phyloP scores from a whole-genome alignment of 2,329 filamentous ascomycete genomes.

The Plenodomus lindquistii region DNA sequence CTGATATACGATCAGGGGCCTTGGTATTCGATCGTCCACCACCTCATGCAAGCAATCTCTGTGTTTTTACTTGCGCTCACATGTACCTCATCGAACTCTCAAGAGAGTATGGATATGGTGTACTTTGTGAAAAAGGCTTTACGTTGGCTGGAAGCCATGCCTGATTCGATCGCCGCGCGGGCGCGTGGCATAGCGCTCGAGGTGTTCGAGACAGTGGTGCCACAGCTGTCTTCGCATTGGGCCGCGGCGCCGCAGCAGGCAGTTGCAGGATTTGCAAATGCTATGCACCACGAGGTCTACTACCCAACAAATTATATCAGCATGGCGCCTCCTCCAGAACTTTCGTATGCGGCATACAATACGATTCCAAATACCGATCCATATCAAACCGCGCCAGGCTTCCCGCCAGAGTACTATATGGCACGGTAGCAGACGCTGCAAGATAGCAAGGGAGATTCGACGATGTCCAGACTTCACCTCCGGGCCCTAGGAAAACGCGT shows the following conservation, averaged over 20 bases:
- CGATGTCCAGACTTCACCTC: background rate
- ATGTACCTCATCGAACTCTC: constrained; percentile 24
- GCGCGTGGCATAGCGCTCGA: constrained; percentile 25
- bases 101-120: constrained; percentile 23
- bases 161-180: constrained; percentile 29
- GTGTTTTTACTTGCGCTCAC: constrained; percentile 46
- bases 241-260: background rate
- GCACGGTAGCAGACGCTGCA: background rate
- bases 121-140: constrained; percentile 35
- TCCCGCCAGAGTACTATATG: constrained; percentile 7
- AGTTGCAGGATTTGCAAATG: background rate
- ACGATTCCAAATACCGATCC: background rate
- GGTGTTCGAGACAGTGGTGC: constrained; percentile 24
- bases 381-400: background rate
- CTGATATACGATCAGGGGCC: constrained; percentile 41
- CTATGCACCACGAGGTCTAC: background rate
- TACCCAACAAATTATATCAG: constrained; percentile 1
- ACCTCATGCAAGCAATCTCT: constrained; percentile 47
- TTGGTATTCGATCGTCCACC: constrained; percentile 49
- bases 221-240: constrained; percentile 6
- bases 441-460: background rate
- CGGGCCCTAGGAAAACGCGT: background rate
- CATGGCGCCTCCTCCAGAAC: background rate
- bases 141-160: constrained; percentile 41
- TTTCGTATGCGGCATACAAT: constrained; percentile 6